Conservation (phyloP, 2,329 filamentous ascomycete genomes). For the Fusarium penzigii region DNA sequence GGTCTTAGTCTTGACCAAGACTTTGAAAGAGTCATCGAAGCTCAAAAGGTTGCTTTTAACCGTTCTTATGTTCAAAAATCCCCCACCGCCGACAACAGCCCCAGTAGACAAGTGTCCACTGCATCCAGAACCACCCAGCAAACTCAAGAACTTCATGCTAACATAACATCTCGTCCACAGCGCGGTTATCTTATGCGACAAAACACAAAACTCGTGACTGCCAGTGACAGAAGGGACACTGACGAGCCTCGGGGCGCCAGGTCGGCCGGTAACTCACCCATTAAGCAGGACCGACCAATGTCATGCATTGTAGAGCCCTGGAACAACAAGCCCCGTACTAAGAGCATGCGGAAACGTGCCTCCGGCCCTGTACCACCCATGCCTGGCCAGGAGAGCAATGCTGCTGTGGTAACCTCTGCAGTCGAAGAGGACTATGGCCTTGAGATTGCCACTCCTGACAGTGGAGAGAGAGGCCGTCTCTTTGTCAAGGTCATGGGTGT, state of each 20-base stretch:
- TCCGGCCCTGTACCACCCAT: constrained; percentile 75
- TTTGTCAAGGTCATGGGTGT: constrained; percentile 99
- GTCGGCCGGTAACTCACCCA: constrained; percentile 67
- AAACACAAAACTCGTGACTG: constrained; percentile 94
- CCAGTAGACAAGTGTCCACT: constrained; percentile 49
- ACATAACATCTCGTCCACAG: constrained; percentile 67
- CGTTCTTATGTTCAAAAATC: constrained; percentile 22
- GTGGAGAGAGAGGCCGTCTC: constrained; percentile 81
- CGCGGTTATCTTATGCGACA: constrained; percentile 98
- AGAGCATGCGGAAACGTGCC: constrained; percentile 58
- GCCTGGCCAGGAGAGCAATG: constrained; percentile 85
- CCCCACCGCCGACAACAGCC: constrained; percentile 24
- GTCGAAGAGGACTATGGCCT: constrained; percentile 66
- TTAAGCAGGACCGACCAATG: constrained; percentile 78
- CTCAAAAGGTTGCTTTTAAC: constrained; percentile 77
- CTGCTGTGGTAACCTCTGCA: constrained; percentile 63
- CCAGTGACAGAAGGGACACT: constrained; percentile 70
- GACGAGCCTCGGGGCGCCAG: constrained; percentile 57
- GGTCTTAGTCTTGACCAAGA: constrained; percentile 87
- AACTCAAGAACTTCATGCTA: constrained; percentile 53
- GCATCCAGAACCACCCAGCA: constrained; percentile 8
- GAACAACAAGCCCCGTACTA: constrained; percentile 77
- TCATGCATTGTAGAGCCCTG: constrained; percentile 97
- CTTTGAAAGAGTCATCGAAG: constrained; percentile 92
- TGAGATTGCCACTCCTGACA: constrained; percentile 68